Base-by-base conservation (phyloP, 2,329 filamentous ascomycete species). In the Colletotrichum ledebouriae region DNA sequence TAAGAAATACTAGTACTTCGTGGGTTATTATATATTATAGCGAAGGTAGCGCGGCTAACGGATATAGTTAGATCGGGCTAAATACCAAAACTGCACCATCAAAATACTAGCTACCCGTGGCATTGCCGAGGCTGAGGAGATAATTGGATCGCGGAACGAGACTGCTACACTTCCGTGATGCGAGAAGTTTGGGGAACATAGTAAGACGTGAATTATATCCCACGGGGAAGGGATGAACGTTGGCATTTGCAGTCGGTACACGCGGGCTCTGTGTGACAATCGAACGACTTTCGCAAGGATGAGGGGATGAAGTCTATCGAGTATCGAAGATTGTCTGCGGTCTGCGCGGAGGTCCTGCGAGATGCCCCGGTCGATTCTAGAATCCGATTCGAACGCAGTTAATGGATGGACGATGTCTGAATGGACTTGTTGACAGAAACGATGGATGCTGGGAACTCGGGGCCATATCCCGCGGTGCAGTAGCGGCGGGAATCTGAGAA, bases 121-220 rank as follows among this genome's bases (percentile, higher is more conserved):
- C 20, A 10, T 55, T 37, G 37, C 10, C 25, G 22, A 55, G 57
- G 60, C 52, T 20, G 17, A 41, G 25, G 33, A 44, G 33, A 20
- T 15, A 25, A 50, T 49, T 59, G 34, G 42, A 33, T 25, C 33
- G 61, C 61, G 22, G 33, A 34, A 59, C 20, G 13, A 34, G 20
- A 37, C 17, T 59, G 62, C 46, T 59, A 64, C 46, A 50, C 46
- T 52, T 64, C 55, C 62, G 62, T 46, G 46, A 53, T 59, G 37
- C 53, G 7, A 50, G 13, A 46, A 22, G 46, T 42, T 64, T 59
- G 37, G 46, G 55, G 41, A 55, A n/a, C 33, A 59, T 64, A 64
- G 17, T 33, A 41, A 39, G 6, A 12, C 7, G 4, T 46, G 55
- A 17, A 13, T 25, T 64, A 59, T 53, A 64, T 17, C 47, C 22